Evolutionary conservation across 208 protist species (phyloP).

Genomic region (Acanthamoeba sp.): DNA sequence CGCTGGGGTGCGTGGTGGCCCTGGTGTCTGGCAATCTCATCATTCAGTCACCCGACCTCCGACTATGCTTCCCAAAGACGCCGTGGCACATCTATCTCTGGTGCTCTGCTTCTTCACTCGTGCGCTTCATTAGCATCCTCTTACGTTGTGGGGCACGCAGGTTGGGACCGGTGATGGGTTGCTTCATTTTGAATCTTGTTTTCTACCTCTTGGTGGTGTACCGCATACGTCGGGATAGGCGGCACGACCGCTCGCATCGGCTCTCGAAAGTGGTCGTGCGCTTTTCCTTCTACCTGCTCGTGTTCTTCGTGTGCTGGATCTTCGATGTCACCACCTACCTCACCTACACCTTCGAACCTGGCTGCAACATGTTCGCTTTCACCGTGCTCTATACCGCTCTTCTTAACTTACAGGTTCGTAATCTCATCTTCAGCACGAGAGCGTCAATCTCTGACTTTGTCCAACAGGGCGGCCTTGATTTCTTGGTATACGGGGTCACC

Average conservation of each 20-base stretch:
- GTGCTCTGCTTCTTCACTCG: neutral
- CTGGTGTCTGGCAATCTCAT: neutral
- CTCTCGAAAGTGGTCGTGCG: slow-evolving; percentile 13
- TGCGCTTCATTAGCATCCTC: neutral
- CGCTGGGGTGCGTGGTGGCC: neutral
- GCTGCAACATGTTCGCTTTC: slow-evolving; percentile 21
- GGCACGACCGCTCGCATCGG: neutral
- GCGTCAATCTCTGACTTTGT: neutral
- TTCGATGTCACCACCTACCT: slow-evolving; percentile 54
- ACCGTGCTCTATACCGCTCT: neutral
- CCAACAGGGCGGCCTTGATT: neutral
- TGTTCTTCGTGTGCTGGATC: slow-evolving; percentile 58
- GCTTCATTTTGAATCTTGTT: neutral
- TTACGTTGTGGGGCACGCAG: no score
- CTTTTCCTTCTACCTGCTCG: slow-evolving; percentile 36
- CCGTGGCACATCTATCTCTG: slow-evolving; percentile 49
- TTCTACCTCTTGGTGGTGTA: slow-evolving; percentile 5
- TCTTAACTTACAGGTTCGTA: slow-evolving; percentile 1
- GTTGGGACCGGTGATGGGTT: neutral
- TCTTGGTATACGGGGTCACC: slow-evolving; percentile 1
- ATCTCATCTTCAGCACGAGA: no score
- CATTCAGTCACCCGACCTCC: neutral
- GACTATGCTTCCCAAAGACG: slow-evolving; percentile 10
- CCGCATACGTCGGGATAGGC: neutral
- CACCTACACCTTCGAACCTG: neutral